A percentile compares a stretch with the other conserved stretches of the same genome.
phyloP scores from a whole-genome alignment of 345 rosid genomes.

The Kandelia obovata region DNA sequence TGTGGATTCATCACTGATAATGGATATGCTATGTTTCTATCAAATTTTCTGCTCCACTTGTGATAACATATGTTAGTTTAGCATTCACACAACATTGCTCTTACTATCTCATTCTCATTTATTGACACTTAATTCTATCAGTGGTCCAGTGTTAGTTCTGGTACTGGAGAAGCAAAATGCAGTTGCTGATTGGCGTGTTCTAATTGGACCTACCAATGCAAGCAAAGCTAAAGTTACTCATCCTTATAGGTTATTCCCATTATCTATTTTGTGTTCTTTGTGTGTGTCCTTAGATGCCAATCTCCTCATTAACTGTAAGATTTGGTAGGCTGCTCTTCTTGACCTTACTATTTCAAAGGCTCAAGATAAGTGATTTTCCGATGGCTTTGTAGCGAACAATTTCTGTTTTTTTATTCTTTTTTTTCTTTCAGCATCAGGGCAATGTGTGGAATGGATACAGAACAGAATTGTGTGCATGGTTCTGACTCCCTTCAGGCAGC shows the following conservation, averaged over 20 bases:
- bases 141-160: conserved; percentile 83
- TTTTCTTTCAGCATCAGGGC: conserved; percentile 32
- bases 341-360: too few species aligned
- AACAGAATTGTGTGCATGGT: conserved; percentile 78
- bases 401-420: too few species aligned
- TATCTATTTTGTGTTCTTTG: background rate
- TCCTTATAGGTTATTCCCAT: conserved; percentile 7
- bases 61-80: background rate
- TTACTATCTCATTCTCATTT: background rate
- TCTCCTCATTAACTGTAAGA: too few species aligned
- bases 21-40: background rate
- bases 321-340: too few species aligned
- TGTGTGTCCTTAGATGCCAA: background rate
- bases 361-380: too few species aligned
- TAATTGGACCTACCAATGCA: conserved; percentile 40
- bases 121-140: conserved; percentile 16
- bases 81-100: background rate
- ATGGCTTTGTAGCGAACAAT: too few species aligned
- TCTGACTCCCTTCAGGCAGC: conserved; percentile 51
- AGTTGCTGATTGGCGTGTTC: conserved; percentile 69
- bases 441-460: conserved; percentile 60
- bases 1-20: background rate
- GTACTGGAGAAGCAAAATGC: conserved; percentile 76
- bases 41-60: background rate
- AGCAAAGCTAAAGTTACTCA: conserved; percentile 41